phyloP scores from a whole-genome alignment of 176 grass and related monocot species.

The Tuctoria greenei region DNA sequence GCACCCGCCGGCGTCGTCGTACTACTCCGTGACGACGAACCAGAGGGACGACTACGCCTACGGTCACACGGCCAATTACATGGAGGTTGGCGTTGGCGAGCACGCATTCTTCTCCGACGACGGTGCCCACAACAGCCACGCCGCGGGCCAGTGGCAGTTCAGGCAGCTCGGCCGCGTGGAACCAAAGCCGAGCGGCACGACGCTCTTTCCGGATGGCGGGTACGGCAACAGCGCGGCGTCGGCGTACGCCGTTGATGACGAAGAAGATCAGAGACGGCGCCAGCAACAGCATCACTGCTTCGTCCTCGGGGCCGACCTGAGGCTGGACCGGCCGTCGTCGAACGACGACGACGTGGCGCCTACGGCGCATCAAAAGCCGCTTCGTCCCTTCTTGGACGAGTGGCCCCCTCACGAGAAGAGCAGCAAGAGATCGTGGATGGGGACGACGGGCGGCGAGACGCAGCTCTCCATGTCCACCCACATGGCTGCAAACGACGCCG shows the following conservation, averaged over 20 bases:
- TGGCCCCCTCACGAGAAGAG: conserved; percentile 73
- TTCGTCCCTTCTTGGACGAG: conserved; percentile 84
- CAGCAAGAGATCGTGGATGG: conserved; percentile 67
- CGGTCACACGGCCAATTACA: conserved; percentile 43
- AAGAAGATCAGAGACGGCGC: conserved; percentile 45
- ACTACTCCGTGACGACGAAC: conserved; percentile 52
- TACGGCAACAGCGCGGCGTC: conserved; percentile 1
- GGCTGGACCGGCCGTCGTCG: conserved; percentile 58
- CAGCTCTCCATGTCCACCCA: conserved; percentile 70
- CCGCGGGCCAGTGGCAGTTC: conserved; percentile 69
- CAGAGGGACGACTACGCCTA: conserved; percentile 47
- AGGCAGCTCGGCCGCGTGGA: conserved; percentile 64
- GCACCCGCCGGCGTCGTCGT: conserved; percentile 41
- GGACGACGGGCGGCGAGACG: conserved; percentile 58
- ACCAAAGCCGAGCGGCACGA: conserved; percentile 15
- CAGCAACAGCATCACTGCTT: conserved; percentile 90
- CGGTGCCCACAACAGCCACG: conserved; percentile 29
- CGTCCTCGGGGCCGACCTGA: conserved; percentile 67
- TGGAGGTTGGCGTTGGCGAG: conserved; percentile 58
- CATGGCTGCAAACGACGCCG: conserved; percentile 45
- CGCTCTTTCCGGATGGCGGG: conserved; percentile 30
- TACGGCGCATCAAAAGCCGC: conserved; percentile 55
- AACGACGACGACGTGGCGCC: neutral
- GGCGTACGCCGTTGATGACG: conserved; percentile 30
- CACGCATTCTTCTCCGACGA: conserved; percentile 83